Evolutionary conservation across 2,329 filamentous ascomycete genomes (phyloP).

Genomic region (Sclerotinia spermophila): DNA sequence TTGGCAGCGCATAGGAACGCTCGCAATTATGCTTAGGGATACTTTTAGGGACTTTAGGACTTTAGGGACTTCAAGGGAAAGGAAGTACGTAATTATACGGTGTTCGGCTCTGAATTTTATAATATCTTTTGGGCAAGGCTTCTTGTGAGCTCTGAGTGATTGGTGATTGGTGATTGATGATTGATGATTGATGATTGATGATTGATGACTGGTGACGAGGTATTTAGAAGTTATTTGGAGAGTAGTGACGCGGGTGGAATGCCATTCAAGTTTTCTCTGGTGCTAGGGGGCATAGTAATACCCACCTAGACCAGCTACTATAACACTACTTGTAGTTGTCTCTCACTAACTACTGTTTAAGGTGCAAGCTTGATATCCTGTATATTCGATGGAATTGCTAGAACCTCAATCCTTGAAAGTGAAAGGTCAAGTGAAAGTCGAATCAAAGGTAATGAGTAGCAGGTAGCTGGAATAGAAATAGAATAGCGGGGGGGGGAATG

Average conservation of each 20-base stretch:
- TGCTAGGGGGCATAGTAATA: neutral
- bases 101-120: neutral
- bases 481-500: too few species aligned
- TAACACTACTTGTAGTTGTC: too few species aligned
- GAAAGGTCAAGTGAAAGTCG: too few species aligned
- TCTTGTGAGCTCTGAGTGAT: neutral
- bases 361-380: neutral
- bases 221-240: neutral
- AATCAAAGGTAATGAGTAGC: too few species aligned
- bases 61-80: neutral
- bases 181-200: neutral
- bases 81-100: neutral
- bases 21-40: neutral
- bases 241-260: neutral
- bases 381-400: neutral
- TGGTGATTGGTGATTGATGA: neutral
- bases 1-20: neutral
- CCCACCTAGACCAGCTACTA: neutral
- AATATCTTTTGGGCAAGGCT: neutral
- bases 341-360: neutral
- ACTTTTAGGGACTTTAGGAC: neutral
- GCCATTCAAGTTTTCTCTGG: neutral
- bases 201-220: neutral
- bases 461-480: too few species aligned
- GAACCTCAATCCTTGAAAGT: neutral